Evolutionary conservation across 306 rosid species (phyloP).

Genomic region (Quercus bicolor): DNA sequence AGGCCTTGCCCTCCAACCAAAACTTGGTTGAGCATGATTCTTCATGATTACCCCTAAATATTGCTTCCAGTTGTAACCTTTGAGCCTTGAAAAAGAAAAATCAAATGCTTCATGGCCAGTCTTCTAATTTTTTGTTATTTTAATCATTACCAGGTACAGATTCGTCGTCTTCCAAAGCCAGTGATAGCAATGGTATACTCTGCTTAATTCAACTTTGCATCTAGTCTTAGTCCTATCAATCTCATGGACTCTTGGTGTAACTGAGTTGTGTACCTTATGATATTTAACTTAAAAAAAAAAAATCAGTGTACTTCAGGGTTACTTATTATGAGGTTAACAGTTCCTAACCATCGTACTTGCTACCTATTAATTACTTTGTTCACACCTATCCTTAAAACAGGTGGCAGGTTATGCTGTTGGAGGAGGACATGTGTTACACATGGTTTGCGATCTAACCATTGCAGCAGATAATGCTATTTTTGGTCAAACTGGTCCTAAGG

Average conservation of each 20-base stretch:
- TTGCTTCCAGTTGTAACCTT: neutral
- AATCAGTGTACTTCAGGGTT: neutral
- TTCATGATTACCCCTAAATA: neutral
- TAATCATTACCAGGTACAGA: slow-evolving; percentile 54
- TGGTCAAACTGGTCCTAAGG: slow-evolving; percentile 99
- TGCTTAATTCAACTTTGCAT: slow-evolving; percentile 4
- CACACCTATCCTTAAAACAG: slow-evolving; percentile 32
- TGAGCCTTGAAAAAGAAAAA: neutral
- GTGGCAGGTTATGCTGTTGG: slow-evolving; percentile 97
- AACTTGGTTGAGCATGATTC: neutral
- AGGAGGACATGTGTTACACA: slow-evolving; percentile 86
- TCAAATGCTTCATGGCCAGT: neutral
- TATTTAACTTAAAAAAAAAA: no score
- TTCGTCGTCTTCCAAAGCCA: slow-evolving; percentile 94
- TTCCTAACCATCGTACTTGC: neutral
- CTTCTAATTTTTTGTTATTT: neutral
- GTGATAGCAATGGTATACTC: slow-evolving; percentile 86
- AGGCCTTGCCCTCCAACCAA: neutral
- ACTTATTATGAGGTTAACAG: neutral
- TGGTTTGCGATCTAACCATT: slow-evolving; percentile 93
- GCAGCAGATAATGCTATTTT: slow-evolving; percentile 92
- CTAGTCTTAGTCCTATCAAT: neutral
- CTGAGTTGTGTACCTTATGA: neutral
- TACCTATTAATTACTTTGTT: neutral
- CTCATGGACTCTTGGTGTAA: neutral